Conservation (phyloP, 306 rosid genomes). For the Medicago ruthenica region DNA sequence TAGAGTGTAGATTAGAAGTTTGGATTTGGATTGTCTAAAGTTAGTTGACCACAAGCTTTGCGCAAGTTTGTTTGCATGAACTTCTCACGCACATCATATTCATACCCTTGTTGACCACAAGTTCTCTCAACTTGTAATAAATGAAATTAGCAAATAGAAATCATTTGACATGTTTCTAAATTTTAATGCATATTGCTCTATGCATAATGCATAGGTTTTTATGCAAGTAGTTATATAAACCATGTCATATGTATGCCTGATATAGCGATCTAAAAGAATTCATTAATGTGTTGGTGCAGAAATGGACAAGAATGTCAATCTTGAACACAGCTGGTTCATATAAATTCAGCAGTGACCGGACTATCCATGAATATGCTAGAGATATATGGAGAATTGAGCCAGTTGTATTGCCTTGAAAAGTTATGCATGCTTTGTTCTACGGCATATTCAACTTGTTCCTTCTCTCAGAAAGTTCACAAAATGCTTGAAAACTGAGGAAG, state of each 20-base stretch:
- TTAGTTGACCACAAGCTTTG: not conserved
- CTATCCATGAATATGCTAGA: conserved; percentile 85
- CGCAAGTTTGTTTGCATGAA: conserved; percentile 2
- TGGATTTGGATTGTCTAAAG: no score
- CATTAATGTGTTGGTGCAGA: conserved; percentile 58
- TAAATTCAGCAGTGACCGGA: conserved; percentile 97
- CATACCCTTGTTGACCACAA: not conserved
- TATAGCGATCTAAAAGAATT: no score
- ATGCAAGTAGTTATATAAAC: no score
- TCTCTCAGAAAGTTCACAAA: not conserved
- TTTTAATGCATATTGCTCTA: no score
- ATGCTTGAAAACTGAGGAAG: not conserved
- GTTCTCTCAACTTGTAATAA: no score
- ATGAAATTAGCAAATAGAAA: no score
- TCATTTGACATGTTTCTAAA: no score
- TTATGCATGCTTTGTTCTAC: not conserved
- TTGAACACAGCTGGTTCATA: conserved; percentile 91
- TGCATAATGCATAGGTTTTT: no score
- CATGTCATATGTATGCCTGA: no score
- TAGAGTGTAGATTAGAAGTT: no score
- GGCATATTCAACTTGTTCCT: not conserved
- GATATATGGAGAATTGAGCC: conserved; percentile 90
- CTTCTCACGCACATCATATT: conserved; percentile 1
- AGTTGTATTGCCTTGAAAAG: conserved; percentile 53
- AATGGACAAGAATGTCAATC: conserved; percentile 94